Evolutionary conservation across 768 basidiomycete species (phyloP).

Genomic region (Neoboletus magnificus): DNA sequence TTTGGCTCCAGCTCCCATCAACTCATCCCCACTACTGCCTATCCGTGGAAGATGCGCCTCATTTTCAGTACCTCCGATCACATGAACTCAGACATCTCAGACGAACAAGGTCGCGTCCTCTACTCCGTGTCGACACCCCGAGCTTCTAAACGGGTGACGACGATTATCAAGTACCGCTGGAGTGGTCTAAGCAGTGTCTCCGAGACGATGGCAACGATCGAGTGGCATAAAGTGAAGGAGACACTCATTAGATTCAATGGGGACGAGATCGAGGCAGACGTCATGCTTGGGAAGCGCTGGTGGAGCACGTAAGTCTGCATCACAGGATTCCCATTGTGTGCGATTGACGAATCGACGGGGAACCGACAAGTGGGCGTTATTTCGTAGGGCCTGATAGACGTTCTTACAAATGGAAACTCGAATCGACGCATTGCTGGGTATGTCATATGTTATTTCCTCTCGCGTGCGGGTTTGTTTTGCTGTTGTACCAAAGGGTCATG

Average conservation of each 20-base stretch:
- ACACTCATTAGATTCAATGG: slow-evolving; percentile 32
- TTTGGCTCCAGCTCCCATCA: background rate
- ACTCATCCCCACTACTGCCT: background rate
- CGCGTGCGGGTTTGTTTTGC: background rate
- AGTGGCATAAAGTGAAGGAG: slow-evolving; percentile 30
- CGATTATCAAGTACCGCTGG: slow-evolving; percentile 25
- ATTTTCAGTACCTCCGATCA: slow-evolving; percentile 20
- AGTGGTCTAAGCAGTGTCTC: slow-evolving; percentile 15
- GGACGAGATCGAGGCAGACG: slow-evolving; percentile 23
- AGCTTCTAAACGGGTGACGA: slow-evolving; percentile 15
- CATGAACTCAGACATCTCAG: slow-evolving; percentile 18
- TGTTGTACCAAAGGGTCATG: background rate
- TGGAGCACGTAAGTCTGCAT: slow-evolving; percentile 22
- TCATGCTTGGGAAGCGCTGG: slow-evolving; percentile 20
- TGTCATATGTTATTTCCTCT: background rate
- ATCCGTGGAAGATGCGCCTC: slow-evolving; percentile 16
- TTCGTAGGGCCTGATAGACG: slow-evolving; percentile 33
- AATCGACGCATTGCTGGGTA: slow-evolving; percentile 27
- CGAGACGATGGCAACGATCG: slow-evolving; percentile 34
- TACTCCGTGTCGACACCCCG: slow-evolving; percentile 22
- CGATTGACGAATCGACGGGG: background rate
- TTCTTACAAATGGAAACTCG: slow-evolving; percentile 35
- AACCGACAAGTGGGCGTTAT: slow-evolving; percentile 25
- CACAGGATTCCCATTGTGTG: background rate
- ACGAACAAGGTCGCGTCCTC: slow-evolving; percentile 17